These are phyloP conservation scores for Puccinia coronata DNA, from an alignment of 1,284 basidiomycete species.

Conservation along the genomic window DNA sequence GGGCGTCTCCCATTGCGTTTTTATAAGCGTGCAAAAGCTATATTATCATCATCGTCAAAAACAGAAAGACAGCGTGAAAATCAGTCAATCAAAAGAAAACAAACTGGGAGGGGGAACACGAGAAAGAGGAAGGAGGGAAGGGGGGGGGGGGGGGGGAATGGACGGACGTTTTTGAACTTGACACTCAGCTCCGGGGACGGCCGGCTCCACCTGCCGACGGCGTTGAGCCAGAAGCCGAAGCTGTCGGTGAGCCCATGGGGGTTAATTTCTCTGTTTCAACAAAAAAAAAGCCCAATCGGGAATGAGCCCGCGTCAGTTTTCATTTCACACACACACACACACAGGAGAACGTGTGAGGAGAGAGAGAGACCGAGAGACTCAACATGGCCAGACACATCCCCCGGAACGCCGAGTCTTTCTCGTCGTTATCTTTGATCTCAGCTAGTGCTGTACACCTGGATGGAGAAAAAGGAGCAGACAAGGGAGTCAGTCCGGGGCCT, in stretches of 20 bases:
- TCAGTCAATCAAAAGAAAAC: too few species aligned
- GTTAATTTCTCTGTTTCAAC: constrained; percentile 36
- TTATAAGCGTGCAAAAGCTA: constrained; percentile 48
- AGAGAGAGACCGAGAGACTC: not conserved
- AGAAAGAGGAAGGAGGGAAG: not conserved
- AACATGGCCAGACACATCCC: constrained; percentile 96
- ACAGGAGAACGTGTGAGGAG: not conserved
- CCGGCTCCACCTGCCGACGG: constrained; percentile 88
- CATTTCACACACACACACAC: constrained; percentile 59
- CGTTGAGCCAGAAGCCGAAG: constrained; percentile 64
- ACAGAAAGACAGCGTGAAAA: not conserved
- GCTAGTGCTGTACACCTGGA: constrained; percentile 80
- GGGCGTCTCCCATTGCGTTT: constrained; percentile 35
- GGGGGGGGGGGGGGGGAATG: not conserved
- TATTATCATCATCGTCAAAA: not conserved
- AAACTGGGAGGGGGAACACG: not conserved
- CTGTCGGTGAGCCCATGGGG: constrained; percentile 41
- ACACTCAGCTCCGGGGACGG: constrained; percentile 84
- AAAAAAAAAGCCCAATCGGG: constrained; percentile 78
- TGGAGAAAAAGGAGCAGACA: not conserved
- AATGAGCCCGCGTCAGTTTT: not conserved
- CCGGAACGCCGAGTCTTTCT: constrained; percentile 99
- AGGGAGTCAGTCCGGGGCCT: too few species aligned
- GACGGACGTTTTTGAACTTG: constrained; percentile 58
- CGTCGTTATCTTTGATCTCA: constrained; percentile 98